phyloP scores from a whole-genome alignment of 208 protist species.

The Trypanosoma melophagium region DNA sequence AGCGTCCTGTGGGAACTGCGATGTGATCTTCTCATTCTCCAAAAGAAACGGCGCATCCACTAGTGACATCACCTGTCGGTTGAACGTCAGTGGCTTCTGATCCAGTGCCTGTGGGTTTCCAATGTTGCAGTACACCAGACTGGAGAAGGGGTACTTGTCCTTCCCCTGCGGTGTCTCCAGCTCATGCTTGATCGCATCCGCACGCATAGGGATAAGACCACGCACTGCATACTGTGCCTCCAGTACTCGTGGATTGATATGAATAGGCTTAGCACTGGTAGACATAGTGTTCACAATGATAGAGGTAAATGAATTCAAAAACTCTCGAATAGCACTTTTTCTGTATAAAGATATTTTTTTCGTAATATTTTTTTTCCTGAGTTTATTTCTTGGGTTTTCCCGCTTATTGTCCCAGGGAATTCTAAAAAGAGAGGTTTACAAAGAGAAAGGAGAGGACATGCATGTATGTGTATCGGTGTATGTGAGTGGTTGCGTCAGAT shows the following conservation, averaged over 20 bases:
- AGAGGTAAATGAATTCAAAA: too few species aligned
- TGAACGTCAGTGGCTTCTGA: conserved; percentile 97
- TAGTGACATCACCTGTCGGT: conserved; percentile 91
- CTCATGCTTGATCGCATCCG: conserved; percentile 73
- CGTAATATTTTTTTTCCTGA: too few species aligned
- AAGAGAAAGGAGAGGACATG: too few species aligned
- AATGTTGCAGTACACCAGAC: conserved; percentile 99
- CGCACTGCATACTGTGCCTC: conserved; percentile 88
- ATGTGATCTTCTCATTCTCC: conserved; percentile 42
- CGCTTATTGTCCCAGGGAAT: too few species aligned
- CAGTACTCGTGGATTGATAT: conserved; percentile 71
- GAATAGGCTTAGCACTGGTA: background rate
- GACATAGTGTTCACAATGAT: too few species aligned
- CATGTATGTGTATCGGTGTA: too few species aligned
- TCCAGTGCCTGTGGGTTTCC: conserved; percentile 97
- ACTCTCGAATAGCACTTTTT: too few species aligned
- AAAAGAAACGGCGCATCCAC: conserved; percentile 75
- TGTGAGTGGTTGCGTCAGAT: too few species aligned
- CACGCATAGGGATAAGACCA: conserved; percentile 78
- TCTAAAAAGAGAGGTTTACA: too few species aligned
- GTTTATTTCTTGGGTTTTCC: too few species aligned
- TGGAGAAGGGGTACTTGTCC: conserved; percentile 55
- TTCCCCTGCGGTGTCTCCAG: conserved; percentile 38
- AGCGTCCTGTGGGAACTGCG: conserved; percentile 87
- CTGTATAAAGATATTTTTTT: too few species aligned